Conservation (phyloP, 257 asterid species). For the Cordia subcordata region DNA sequence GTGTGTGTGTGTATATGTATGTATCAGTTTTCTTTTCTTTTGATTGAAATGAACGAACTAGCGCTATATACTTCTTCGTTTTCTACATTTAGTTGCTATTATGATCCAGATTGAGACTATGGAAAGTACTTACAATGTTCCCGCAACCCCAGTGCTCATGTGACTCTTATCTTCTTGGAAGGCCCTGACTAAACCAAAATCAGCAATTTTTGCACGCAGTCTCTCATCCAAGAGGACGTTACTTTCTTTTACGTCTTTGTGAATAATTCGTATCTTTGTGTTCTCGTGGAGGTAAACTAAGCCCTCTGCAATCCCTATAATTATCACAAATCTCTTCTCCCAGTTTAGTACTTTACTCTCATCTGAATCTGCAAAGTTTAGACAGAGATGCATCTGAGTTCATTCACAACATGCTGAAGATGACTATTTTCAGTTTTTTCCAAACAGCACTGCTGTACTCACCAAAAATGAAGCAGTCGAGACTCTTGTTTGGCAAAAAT, state of each 20-base stretch:
- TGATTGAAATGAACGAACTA: neutral
- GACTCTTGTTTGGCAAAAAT: slow-evolving; percentile 18
- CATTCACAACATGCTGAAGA: no score
- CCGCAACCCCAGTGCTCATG: slow-evolving; percentile 67
- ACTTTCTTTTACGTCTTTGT: slow-evolving; percentile 61
- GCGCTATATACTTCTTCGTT: neutral
- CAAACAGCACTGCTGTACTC: neutral
- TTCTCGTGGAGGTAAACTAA: slow-evolving; percentile 62
- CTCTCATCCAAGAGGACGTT: slow-evolving; percentile 54
- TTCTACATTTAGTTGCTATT: no score
- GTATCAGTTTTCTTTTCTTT: neutral
- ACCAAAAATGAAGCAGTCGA: slow-evolving; percentile 17
- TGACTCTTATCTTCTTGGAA: slow-evolving; percentile 58
- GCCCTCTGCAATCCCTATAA: slow-evolving; percentile 68
- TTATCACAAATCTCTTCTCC: slow-evolving; percentile 44
- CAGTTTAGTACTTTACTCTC: slow-evolving; percentile 23
- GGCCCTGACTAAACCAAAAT: slow-evolving; percentile 65
- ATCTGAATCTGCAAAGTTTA: no score
- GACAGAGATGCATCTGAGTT: no score
- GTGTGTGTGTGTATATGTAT: neutral
- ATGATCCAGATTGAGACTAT: neutral
- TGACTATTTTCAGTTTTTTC: no score
- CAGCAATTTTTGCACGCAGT: slow-evolving; percentile 59
- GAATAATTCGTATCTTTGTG: slow-evolving; percentile 51
- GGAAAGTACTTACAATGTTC: slow-evolving; percentile 51